Conservation (phyloP, 139 green algal genomes). For the Picochlorum sp. region DNA sequence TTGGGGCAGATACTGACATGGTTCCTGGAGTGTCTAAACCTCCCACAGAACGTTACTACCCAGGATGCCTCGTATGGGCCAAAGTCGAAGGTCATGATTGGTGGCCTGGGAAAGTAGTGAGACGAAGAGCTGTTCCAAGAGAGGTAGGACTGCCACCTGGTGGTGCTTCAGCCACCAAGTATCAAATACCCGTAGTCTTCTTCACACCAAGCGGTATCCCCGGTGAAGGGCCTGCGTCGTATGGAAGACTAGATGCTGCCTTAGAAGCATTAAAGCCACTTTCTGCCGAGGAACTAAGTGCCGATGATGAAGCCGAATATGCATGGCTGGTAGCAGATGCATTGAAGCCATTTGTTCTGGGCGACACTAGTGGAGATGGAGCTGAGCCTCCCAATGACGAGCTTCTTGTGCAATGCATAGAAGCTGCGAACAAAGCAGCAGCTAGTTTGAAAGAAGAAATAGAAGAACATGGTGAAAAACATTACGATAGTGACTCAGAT, state of each 20-base stretch:
- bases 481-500: constrained; percentile 52
- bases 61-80: constrained; percentile 75
- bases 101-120: constrained; percentile 75
- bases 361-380: constrained; percentile 19
- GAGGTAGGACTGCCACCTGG: constrained; percentile 65
- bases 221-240: constrained; percentile 38
- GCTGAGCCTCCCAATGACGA: constrained; percentile 13
- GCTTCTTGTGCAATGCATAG: constrained; percentile 27
- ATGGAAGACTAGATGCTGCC: not conserved
- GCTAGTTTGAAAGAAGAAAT: constrained; percentile 1
- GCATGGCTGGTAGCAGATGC: constrained; percentile 70
- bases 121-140: constrained; percentile 63
- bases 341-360: constrained; percentile 59
- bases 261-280: not conserved
- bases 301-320: constrained; percentile 77
- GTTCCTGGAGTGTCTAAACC: constrained; percentile 19
- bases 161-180: constrained; percentile 36
- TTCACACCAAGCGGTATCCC: constrained; percentile 76
- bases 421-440: constrained; percentile 40
- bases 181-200: constrained; percentile 77
- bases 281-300: not conserved
- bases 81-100: constrained; percentile 89
- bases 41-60: constrained; percentile 29
- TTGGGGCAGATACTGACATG: constrained; percentile 22
- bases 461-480: not conserved